Evolutionary conservation across 768 basidiomycete species (phyloP).

Genomic region (Russula virescens): DNA sequence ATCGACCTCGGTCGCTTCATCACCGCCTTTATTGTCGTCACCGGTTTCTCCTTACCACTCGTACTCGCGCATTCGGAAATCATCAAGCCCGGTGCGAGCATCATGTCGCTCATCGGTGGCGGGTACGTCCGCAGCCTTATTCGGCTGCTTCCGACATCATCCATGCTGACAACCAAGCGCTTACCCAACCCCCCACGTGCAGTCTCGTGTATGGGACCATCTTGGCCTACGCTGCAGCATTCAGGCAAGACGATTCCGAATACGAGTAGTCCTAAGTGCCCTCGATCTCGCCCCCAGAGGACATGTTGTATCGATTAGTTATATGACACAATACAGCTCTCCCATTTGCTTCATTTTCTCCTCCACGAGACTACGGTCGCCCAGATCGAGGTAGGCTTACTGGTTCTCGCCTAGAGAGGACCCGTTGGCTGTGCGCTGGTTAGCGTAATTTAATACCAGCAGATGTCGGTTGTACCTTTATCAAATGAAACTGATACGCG

Average conservation of each 20-base stretch:
- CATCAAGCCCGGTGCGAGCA: constrained; percentile 77
- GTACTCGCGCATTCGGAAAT: constrained; percentile 89
- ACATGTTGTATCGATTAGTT: constrained; percentile 8
- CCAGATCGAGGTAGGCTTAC: not conserved
- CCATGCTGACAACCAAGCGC: constrained; percentile 1
- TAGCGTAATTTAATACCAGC: not conserved
- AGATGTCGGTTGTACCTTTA: not conserved
- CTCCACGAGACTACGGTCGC: not conserved
- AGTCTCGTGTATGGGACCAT: constrained; percentile 90
- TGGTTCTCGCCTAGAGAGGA: not conserved
- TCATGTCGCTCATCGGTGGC: constrained; percentile 94
- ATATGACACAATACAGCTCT: constrained; percentile 2
- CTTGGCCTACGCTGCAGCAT: constrained; percentile 77
- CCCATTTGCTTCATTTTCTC: not conserved
- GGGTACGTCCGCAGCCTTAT: constrained; percentile 46
- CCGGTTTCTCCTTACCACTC: constrained; percentile 89
- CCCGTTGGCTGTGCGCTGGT: not conserved
- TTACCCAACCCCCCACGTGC: not conserved
- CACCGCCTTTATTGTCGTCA: constrained; percentile 83
- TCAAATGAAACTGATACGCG: not conserved
- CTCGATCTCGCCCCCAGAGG: not conserved
- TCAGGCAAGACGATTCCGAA: constrained; percentile 77
- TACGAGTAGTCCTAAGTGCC: constrained; percentile 45
- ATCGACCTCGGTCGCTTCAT: constrained; percentile 93
- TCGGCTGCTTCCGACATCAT: not conserved